phyloP scores from a whole-genome alignment of 2,329 filamentous ascomycete species.

The Aureobasidium uvarum region DNA sequence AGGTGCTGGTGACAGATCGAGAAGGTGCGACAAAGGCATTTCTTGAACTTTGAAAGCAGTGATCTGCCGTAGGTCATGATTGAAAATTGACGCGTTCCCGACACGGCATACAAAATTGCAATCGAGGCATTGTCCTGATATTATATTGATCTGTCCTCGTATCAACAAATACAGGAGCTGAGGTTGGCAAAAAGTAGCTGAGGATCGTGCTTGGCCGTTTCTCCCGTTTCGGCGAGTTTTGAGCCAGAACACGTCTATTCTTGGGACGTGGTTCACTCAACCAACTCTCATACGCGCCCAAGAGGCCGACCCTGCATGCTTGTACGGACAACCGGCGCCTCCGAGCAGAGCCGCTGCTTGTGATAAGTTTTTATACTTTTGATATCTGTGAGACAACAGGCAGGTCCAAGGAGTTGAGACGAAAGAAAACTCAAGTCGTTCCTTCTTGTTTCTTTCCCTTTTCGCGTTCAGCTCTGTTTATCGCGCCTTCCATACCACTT shows the following conservation, averaged over 20 bases:
- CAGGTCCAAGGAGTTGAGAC: not conserved
- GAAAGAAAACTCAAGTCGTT: slow-evolving; percentile 3
- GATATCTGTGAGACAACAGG: slow-evolving; percentile 5
- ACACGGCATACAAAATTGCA: not conserved
- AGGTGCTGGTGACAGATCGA: not conserved
- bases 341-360: slow-evolving; percentile 8
- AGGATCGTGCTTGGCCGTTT: slow-evolving; percentile 18
- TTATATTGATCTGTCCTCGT: not conserved
- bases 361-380: slow-evolving; percentile 19
- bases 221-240: slow-evolving; percentile 1
- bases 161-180: not conserved
- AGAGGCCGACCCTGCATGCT: slow-evolving; percentile 4
- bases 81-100: not conserved
- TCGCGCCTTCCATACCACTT: not conserved
- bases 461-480: not conserved
- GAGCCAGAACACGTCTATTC: slow-evolving; percentile 8
- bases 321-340: not conserved
- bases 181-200: not conserved
- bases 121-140: not conserved
- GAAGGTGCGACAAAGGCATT: not conserved
- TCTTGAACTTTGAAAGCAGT: not conserved
- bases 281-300: slow-evolving; percentile 10
- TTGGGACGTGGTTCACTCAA: not conserved
- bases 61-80: not conserved
- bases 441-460: not conserved